These are phyloP conservation scores for Penicillium roqueforti DNA, from an alignment of 495 filamentous ascomycete genomes.

Conservation along the genomic window DNA sequence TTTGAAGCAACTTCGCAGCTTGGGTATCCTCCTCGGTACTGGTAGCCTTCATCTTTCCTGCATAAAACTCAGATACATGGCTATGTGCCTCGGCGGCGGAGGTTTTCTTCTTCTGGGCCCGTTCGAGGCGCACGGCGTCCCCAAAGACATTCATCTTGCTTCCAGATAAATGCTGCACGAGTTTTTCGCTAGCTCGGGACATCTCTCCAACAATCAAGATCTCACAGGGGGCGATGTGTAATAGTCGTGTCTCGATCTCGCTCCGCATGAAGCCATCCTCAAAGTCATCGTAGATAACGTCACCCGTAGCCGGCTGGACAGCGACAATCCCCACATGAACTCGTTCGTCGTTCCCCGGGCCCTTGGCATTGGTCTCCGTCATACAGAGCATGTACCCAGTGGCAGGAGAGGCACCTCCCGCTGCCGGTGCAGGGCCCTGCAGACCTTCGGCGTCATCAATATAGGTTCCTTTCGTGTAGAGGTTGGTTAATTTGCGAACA, in stretches of 20 bases:
- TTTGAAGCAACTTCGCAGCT: constrained; percentile 66
- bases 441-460: constrained; percentile 90
- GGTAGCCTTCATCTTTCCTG: constrained; percentile 70
- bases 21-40: constrained; percentile 43
- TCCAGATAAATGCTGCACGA: constrained; percentile 83
- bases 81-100: constrained; percentile 79
- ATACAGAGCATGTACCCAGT: constrained; percentile 92
- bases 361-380: constrained; percentile 81
- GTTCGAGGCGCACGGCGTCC: constrained; percentile 80
- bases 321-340: constrained; percentile 90
- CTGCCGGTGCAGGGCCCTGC: constrained; percentile 45
- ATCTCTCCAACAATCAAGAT: constrained; percentile 92
- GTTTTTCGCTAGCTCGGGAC: constrained; percentile 89
- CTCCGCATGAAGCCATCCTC: constrained; percentile 98
- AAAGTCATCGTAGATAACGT: constrained; percentile 95
- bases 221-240: constrained; percentile 96
- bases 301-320: constrained; percentile 92
- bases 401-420: constrained; percentile 57
- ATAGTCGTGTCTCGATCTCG: constrained; percentile 87
- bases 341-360: constrained; percentile 86
- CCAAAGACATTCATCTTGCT: constrained; percentile 92
- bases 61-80: constrained; percentile 93
- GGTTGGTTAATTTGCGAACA: constrained; percentile 84
- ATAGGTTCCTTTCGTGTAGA: constrained; percentile 98
- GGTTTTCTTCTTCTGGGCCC: constrained; percentile 69